A percentile compares a stretch with the other conserved stretches of the same genome.
Conservation (phyloP, 768 basidiomycete species). For the Candolleomyces efflorescens region DNA sequence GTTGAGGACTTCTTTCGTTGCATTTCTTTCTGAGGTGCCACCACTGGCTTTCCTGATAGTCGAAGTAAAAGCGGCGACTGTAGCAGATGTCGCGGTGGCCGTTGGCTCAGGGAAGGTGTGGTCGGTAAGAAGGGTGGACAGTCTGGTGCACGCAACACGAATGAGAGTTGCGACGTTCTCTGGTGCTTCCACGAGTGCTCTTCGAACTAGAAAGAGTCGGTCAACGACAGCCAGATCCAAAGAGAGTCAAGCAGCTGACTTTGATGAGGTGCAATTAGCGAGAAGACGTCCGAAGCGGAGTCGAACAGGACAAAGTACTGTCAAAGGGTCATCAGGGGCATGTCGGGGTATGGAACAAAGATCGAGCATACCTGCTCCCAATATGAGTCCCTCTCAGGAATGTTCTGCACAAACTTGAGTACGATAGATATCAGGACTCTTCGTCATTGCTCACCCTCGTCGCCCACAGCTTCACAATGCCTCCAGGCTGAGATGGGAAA, state of each 20-base stretch:
- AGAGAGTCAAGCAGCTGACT: slow-evolving; percentile 42
- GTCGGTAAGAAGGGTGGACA: slow-evolving; percentile 73
- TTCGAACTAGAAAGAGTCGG: slow-evolving; percentile 54
- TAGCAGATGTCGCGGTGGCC: slow-evolving; percentile 32
- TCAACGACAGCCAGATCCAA: slow-evolving; percentile 8
- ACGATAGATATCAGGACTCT: not conserved
- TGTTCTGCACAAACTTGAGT: slow-evolving; percentile 47
- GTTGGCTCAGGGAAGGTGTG: slow-evolving; percentile 72
- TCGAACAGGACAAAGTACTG: slow-evolving; percentile 86
- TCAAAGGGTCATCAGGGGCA: not conserved
- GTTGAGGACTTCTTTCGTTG: slow-evolving; percentile 87
- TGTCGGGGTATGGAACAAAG: not conserved
- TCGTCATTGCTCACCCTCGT: slow-evolving; percentile 53
- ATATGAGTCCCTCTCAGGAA: slow-evolving; percentile 70
- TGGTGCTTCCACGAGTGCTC: slow-evolving; percentile 76
- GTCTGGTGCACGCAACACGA: slow-evolving; percentile 58
- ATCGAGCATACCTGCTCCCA: slow-evolving; percentile 75
- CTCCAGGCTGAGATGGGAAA: slow-evolving; percentile 78
- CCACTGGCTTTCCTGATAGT: slow-evolving; percentile 62
- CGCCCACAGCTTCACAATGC: slow-evolving; percentile 71
- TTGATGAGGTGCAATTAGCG: slow-evolving; percentile 82
- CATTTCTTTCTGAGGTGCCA: slow-evolving; percentile 50
- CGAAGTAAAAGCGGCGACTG: slow-evolving; percentile 59
- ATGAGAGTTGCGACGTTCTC: slow-evolving; percentile 85
- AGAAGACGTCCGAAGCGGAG: slow-evolving; percentile 87